Evolutionary conservation across 2,329 filamentous ascomycete species (phyloP), one percentile per base, ranked within the genome.

Genomic region (Pseudonectria buxi): DNA sequence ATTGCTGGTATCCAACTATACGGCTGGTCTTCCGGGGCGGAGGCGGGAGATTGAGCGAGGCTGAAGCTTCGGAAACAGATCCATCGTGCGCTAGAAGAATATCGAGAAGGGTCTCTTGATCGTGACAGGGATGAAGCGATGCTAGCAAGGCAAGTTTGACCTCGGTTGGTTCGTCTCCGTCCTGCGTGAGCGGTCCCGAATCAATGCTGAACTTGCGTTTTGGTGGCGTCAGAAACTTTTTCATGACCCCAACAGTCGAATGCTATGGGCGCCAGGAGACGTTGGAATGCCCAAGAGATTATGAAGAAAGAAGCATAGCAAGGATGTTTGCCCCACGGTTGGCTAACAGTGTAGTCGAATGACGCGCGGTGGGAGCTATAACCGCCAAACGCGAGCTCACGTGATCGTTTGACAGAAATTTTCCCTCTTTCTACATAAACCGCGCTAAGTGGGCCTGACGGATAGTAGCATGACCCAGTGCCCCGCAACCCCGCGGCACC

Each of bases 141-240:
- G 82, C 75, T 3, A 98, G 66, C 2, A 94, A 67, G 2, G 88
- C 88, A 11, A 98, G 65, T 54, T 95, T 96, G 50, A 94, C 69
- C 44, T 96, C 92, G 0, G 92, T 98, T 2, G 84, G 81, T 30
- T 94, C 85, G 12, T 88, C 78, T 12, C 78, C 74, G 13, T 61
- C 58, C 5, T 55, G 51, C 24, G 32, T 35, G 26, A 37, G 33
- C 6, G 37, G 28, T 39, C 51, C 35, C 50, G 51, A 47, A 62
- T 46, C 49, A 15, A 46, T 44, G 31, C 45, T 53, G 14, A 43
- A 39, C 37, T 63, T 78, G 36, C 75, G 71, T 57, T 78, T 80
- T 37, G 62, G 64, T 13, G 67, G 62, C 9, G 66, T 68, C 36
- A 81, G 56, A 51, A 79, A 81, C 18, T 69, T 59, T 45, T 80